Evolutionary conservation across 192 early-diverging fungal species (phyloP), one percentile per base, ranked within the genome.

Genomic region (Ambispora gerdemannii): DNA sequence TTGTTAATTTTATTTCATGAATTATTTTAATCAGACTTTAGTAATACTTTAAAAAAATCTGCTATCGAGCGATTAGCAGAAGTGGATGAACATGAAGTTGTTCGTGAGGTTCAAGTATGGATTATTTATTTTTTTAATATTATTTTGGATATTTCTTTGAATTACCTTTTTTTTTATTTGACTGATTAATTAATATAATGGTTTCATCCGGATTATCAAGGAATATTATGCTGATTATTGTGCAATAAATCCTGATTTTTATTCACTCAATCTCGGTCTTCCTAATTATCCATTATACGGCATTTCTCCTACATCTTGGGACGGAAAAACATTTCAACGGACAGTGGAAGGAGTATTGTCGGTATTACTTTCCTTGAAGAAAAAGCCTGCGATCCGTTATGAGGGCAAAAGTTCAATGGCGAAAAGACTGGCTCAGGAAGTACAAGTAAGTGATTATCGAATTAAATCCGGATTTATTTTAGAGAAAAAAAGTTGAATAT

Each of bases 201-300:
- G n/a, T n/a, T n/a, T n/a, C n/a, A n/a, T n/a, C n/a, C n/a, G n/a
- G n/a, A 50, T 30, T 47, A 10, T 56, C 2, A 74, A 90, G 80
- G 97, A 99, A 84, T 96, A 89, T 70, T 99, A 87, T 77, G 94
- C 91, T 0, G 97, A 99, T 76, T 98, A 87, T 73, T 85, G 90
- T 32, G 91, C 92, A 13, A 83, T 92, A 55, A 91, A 93, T 61
- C 80, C 88, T 2, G 89, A 93, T 49, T 81, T 96, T 34, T 98
- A 90, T 72, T 90, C 91, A 50, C 78, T 97, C 50, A 87, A 87
- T 24, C 62, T 97, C 35, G 70, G 79, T 56, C 82, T 85, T 11
- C 82, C 87, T 1, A 75, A 72, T 0, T 78, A 82, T 60, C 86
- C 85, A 8, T 71, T 98, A 36, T 98, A 88, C 79, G 86, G 84